phyloP scores from a whole-genome alignment of 2,329 filamentous ascomycete species.

The Fusarium goolgardi region DNA sequence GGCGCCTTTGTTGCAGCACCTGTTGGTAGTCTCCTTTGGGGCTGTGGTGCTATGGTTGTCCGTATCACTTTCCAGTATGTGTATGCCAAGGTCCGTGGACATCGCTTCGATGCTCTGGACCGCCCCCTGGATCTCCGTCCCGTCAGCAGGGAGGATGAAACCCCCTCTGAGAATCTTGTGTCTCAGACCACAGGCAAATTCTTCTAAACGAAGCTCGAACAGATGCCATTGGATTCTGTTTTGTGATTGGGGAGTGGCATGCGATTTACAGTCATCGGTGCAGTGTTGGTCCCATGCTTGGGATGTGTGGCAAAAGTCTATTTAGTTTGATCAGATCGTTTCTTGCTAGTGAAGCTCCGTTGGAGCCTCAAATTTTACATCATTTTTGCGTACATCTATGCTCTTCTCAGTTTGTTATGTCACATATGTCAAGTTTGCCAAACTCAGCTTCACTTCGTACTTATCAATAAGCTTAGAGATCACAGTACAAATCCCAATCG shows the following conservation, averaged over 20 bases:
- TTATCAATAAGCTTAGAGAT: background rate
- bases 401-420: background rate
- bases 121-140: conserved; percentile 54
- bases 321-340: background rate
- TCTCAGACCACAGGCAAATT: conserved; percentile 63
- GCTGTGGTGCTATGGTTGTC: conserved; percentile 69
- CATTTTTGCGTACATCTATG: background rate
- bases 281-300: background rate
- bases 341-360: background rate
- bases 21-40: conserved; percentile 79
- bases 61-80: conserved; percentile 70
- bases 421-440: background rate
- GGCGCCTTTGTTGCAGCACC: conserved; percentile 86
- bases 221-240: conserved; percentile 23
- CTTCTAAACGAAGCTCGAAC: conserved; percentile 55
- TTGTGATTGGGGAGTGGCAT: background rate
- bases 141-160: conserved; percentile 49
- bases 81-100: conserved; percentile 67
- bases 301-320: conserved; percentile 3
- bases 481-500: background rate
- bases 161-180: conserved; percentile 40
- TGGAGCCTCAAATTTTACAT: background rate
- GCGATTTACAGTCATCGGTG: background rate
- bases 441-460: background rate
- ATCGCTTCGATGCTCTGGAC: conserved; percentile 75